These are phyloP conservation scores for Pythium scleroteichum DNA, from an alignment of 352 stramenopile genomes.

Conservation along the genomic window DNA sequence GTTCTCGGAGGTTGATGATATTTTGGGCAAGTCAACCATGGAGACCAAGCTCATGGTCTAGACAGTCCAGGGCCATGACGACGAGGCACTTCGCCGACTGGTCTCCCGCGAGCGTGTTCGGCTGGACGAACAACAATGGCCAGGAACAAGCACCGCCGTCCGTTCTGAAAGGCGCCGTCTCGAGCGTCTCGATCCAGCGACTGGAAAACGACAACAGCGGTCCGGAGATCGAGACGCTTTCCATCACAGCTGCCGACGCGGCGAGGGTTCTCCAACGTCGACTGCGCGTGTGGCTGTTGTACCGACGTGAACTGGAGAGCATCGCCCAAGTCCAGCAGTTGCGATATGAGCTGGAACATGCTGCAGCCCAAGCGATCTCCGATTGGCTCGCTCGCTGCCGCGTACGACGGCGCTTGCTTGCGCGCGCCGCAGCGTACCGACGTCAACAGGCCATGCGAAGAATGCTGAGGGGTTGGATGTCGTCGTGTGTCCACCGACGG, in stretches of 20 bases:
- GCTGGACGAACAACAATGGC: slow-evolving; percentile 1
- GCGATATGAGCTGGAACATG: slow-evolving; percentile 7
- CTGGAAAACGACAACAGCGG: neutral
- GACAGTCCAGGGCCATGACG: too few species aligned
- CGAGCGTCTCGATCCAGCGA: too few species aligned
- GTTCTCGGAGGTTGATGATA: too few species aligned
- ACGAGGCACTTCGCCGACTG: slow-evolving; percentile 31
- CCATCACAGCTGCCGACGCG: neutral
- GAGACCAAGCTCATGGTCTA: too few species aligned
- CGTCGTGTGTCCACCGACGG: neutral
- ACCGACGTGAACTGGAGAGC: slow-evolving; percentile 12
- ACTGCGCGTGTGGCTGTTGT: slow-evolving; percentile 17
- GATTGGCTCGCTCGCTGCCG: slow-evolving; percentile 7
- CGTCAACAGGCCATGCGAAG: too few species aligned
- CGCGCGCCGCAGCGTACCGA: neutral
- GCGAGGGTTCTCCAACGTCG: slow-evolving; percentile 6
- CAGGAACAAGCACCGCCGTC: neutral
- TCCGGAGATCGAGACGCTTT: neutral
- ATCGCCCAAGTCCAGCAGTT: slow-evolving; percentile 12
- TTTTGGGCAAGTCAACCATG: neutral
- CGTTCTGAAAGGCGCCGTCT: too few species aligned
- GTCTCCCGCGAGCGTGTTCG: slow-evolving; percentile 51
- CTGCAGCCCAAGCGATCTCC: slow-evolving; percentile 11
- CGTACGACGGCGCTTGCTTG: neutral
- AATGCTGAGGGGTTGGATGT: slow-evolving; percentile 1